phyloP scores from a whole-genome alignment of 2,329 filamentous ascomycete species.

The Aspergillus floridensis region DNA sequence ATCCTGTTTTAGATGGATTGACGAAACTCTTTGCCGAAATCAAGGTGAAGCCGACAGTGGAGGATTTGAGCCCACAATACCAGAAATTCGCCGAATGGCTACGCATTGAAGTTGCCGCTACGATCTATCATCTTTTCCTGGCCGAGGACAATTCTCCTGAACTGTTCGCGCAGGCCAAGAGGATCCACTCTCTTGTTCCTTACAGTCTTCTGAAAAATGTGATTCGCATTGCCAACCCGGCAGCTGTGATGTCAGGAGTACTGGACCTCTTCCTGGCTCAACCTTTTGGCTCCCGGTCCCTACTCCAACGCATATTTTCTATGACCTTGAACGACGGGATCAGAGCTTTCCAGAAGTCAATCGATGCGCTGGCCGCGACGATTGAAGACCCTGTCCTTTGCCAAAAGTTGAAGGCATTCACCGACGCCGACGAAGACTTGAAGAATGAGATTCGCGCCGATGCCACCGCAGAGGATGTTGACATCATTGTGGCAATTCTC shows the following conservation, averaged over 20 bases:
- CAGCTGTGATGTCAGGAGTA: conserved; percentile 93
- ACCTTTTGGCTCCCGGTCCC: conserved; percentile 82
- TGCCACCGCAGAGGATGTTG: conserved; percentile 69
- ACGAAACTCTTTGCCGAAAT: conserved; percentile 93
- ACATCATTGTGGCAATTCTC: conserved; percentile 81
- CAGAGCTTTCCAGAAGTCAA: conserved; percentile 77
- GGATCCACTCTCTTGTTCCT: conserved; percentile 90
- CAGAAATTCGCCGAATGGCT: conserved; percentile 98
- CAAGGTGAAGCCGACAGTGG: conserved; percentile 80
- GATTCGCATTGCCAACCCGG: conserved; percentile 92
- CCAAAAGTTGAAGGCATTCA: conserved; percentile 77
- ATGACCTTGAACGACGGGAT: conserved; percentile 91
- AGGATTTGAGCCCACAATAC: conserved; percentile 88
- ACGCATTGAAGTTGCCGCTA: conserved; percentile 93
- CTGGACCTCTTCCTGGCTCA: conserved; percentile 94
- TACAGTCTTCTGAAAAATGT: conserved; percentile 95
- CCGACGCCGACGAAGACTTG: conserved; percentile 68
- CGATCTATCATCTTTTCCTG: conserved; percentile 93
- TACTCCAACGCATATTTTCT: conserved; percentile 92
- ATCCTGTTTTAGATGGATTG: conserved; percentile 63
- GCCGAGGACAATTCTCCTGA: conserved; percentile 98
- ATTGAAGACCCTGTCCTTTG: conserved; percentile 79
- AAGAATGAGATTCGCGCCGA: conserved; percentile 74
- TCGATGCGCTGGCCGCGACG: conserved; percentile 72
- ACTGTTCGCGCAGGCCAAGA: conserved; percentile 87